A percentile compares a stretch with the other conserved stretches of the same genome.
Evolutionary conservation across 2,329 filamentous ascomycete genomes (phyloP).

Genomic region (Diaporthe vaccinii): DNA sequence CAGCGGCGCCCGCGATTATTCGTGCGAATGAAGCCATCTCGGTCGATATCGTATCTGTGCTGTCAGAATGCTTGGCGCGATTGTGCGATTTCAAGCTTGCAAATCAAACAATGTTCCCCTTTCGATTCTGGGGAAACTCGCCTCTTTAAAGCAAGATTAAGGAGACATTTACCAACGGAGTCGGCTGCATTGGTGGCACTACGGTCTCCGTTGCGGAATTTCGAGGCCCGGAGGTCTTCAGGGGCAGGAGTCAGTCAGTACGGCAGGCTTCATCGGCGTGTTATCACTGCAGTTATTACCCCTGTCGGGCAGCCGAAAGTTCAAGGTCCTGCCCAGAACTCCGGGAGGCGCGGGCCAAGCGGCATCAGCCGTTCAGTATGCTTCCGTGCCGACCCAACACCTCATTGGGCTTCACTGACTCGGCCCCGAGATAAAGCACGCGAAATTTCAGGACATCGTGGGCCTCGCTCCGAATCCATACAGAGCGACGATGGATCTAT

Average conservation of each 20-base stretch:
- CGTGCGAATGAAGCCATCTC: conserved; percentile 43
- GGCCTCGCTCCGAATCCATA: background rate
- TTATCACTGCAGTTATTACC: background rate
- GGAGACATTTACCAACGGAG: background rate
- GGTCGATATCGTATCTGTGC: background rate
- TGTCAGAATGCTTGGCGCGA: background rate
- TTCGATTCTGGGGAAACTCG: background rate
- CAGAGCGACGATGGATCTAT: background rate
- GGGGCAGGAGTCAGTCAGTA: conserved; percentile 15
- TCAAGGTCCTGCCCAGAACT: conserved; percentile 8
- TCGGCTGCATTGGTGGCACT: background rate
- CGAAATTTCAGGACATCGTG: conserved; percentile 6
- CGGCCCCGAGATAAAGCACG: background rate
- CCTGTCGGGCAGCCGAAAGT: conserved; percentile 13
- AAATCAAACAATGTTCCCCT: background rate
- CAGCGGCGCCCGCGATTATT: conserved; percentile 44
- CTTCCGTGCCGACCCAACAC: background rate
- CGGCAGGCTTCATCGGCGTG: background rate
- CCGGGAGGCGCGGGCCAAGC: background rate
- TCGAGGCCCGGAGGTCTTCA: background rate
- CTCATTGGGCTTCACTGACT: background rate
- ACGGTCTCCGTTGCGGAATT: background rate
- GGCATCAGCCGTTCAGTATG: background rate
- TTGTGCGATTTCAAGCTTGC: background rate
- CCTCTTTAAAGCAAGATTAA: background rate